These are phyloP conservation scores for Coemansia reversa DNA, from an alignment of 192 early-diverging fungal species.

Conservation along the genomic window DNA sequence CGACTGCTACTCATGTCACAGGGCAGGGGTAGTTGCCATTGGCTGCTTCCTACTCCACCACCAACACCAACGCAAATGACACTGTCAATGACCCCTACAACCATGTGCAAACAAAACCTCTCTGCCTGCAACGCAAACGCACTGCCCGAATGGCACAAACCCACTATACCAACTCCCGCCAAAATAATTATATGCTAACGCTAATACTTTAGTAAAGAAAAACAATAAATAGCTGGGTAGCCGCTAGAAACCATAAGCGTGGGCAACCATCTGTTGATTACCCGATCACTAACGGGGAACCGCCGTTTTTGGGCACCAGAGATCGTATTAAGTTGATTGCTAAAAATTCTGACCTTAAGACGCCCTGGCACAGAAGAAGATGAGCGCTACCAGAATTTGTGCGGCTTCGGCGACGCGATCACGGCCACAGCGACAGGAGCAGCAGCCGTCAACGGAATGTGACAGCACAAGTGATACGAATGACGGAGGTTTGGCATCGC, in stretches of 20 bases:
- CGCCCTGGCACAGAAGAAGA: neutral
- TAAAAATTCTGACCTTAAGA: neutral
- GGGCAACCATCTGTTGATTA: neutral
- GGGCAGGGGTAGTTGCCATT: too few relatives aligned
- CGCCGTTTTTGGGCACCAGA: neutral
- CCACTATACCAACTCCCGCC: too few relatives aligned
- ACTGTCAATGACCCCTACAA: too few relatives aligned
- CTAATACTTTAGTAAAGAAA: too few relatives aligned
- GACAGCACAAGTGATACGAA: neutral
- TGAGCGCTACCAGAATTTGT: neutral
- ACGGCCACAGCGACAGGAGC: neutral
- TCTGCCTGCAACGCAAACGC: too few relatives aligned
- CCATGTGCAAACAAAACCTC: too few relatives aligned
- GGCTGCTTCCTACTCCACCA: too few relatives aligned
- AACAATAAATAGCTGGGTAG: too few relatives aligned
- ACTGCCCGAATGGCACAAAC: too few relatives aligned
- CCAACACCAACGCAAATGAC: too few relatives aligned
- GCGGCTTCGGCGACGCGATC: neutral
- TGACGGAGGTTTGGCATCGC: slow-evolving; percentile 8
- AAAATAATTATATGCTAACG: too few relatives aligned
- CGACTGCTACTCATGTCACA: too few relatives aligned
- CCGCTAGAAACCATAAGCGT: neutral
- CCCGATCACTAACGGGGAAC: neutral
- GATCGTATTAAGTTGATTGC: neutral
- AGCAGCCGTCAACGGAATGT: neutral